Conservation (phyloP, 306 rosid species). For the Arachis hypogaea region DNA sequence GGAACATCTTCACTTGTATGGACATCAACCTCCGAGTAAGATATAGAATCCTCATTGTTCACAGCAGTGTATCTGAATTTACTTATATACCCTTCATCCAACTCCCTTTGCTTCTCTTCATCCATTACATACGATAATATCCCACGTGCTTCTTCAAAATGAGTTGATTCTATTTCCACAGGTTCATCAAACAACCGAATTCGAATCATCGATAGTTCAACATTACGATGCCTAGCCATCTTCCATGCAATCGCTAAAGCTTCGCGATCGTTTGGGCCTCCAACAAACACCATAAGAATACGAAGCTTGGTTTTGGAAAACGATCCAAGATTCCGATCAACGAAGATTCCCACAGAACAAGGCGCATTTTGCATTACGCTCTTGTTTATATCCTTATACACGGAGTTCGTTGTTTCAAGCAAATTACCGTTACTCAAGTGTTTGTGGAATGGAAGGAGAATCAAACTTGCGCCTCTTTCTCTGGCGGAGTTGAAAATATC, state of each 20-base stretch:
- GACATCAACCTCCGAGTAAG: conserved; percentile 44
- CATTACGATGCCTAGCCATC: conserved; percentile 49
- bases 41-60: conserved; percentile 38
- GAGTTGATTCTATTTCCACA: background rate
- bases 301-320: background rate
- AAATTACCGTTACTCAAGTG: conserved; percentile 12
- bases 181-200: conserved; percentile 42
- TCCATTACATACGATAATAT: conserved; percentile 21
- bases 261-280: conserved; percentile 64
- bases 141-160: background rate
- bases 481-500: conserved; percentile 37
- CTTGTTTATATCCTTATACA: conserved; percentile 34
- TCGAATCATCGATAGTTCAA: conserved; percentile 47
- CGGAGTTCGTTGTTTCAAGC: conserved; percentile 17
- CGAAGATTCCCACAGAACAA: conserved; percentile 48
- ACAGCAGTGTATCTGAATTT: conserved; percentile 40
- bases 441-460: conserved; percentile 49
- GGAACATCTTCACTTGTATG: conserved; percentile 40
- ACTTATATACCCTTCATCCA: conserved; percentile 49
- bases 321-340: conserved; percentile 39
- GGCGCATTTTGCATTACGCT: conserved; percentile 41
- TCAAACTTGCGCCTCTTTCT: conserved; percentile 35
- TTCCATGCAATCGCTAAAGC: conserved; percentile 64
- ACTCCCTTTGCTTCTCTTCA: conserved; percentile 35
- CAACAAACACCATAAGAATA: conserved; percentile 42